These are phyloP conservation scores for Isoetes taiwanensis DNA, from an alignment of 75 land plant species.

Conservation along the genomic window DNA sequence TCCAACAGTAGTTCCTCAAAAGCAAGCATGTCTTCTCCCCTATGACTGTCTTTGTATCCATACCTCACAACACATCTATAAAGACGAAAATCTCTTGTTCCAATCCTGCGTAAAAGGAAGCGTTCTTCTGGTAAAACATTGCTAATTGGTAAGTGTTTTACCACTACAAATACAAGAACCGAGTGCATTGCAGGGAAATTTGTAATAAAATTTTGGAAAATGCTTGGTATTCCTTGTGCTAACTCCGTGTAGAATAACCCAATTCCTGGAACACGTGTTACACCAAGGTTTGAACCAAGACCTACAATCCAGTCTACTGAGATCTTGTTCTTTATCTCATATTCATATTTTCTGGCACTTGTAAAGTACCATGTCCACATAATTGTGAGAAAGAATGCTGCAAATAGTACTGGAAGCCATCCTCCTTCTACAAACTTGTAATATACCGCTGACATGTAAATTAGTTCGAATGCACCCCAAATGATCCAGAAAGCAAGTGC, in stretches of 20 bases:
- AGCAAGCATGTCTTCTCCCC: neutral
- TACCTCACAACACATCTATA: slow-evolving; percentile 5
- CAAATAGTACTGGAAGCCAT: neutral
- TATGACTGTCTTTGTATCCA: neutral
- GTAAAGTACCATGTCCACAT: neutral
- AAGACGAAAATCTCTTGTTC: neutral
- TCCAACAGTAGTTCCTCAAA: neutral
- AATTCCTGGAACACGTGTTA: neutral
- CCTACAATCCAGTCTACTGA: neutral
- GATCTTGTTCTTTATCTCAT: neutral
- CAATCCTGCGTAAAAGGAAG: neutral
- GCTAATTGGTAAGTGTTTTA: neutral
- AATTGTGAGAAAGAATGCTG: neutral
- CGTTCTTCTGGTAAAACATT: neutral
- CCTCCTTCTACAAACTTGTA: slow-evolving; percentile 2
- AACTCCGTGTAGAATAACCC: neutral
- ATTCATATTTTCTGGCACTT: neutral
- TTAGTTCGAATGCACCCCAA: neutral
- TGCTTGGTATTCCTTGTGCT: slow-evolving; percentile 1
- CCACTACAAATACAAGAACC: neutral
- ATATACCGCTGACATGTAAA: neutral
- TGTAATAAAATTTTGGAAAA: neutral
- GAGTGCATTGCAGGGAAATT: neutral
- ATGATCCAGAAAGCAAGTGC: neutral
- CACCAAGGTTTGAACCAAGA: neutral